Base-by-base conservation (phyloP, 768 basidiomycete species). In the Xanthoconium stramineum region DNA sequence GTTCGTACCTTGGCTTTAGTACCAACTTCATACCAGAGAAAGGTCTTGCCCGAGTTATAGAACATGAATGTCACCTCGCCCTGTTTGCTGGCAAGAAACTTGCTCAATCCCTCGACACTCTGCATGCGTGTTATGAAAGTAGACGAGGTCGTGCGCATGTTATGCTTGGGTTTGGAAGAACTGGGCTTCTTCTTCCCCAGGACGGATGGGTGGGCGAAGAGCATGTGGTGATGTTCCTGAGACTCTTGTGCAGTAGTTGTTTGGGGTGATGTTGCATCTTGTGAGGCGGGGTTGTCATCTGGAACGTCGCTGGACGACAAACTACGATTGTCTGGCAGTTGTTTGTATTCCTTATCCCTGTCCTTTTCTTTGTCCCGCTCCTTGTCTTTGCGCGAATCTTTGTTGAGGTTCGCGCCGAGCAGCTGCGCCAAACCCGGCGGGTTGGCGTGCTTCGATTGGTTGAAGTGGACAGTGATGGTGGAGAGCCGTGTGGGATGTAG, bases 81-180 rank as follows among this genome's bases (percentile, higher is more conserved):
- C 55, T 88, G 85, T 69, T 88, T 91, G 15, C 85, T 80, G 55
- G 86, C 82, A 29, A 96, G 77, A 14, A 76, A 76, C 72, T 84
- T 89, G 30, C 78, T 79, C 54, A 92, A 73, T 44, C 88, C 90
- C 67, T 97, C 94, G 40, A 81, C 78, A 53, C 82, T 86, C 62
- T 96, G 93, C 47, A 94, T 76, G 32, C 94, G 83, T 3, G 91
- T 88, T 60, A 98, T 89, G 71, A 98, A 98, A 3, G 91, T 91
- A 24, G 95, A 96, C 6, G 88, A 92, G 2, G 93, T 94, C 0
- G 92, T 92, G 52, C 89, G 81, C 61, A 97, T 86, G 64, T 89
- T 96, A 61, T 92, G 91, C 69, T 91, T 95, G n/a, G 94, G 92
- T 33, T 90, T 79, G 10, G 86, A 74, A 24, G 72, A 67, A 9